Conservation (phyloP, 306 rosid genomes). For the Carpinus fangiana region DNA sequence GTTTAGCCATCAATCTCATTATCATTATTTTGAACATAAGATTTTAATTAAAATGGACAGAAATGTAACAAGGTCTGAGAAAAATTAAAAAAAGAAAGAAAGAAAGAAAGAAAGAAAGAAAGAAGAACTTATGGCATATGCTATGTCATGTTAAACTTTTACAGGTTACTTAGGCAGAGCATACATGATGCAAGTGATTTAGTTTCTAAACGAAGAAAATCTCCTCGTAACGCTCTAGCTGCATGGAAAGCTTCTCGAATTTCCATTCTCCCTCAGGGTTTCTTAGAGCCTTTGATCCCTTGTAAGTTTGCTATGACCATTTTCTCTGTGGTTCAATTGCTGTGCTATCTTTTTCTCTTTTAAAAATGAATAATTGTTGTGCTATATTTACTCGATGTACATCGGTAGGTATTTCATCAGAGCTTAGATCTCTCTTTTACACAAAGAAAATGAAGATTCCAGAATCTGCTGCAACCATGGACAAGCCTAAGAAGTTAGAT, state of each 20-base stretch:
- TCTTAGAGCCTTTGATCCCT: slow-evolving; percentile 57
- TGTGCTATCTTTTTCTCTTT: not conserved
- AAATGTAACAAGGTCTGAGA: not conserved
- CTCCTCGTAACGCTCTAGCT: slow-evolving; percentile 33
- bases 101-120: not conserved
- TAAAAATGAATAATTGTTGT: not conserved
- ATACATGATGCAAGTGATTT: slow-evolving; percentile 54
- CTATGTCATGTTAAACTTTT: slow-evolving; percentile 26
- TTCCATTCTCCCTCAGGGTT: slow-evolving; percentile 41
- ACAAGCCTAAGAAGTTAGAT: slow-evolving; percentile 29
- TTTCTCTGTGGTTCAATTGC: not conserved
- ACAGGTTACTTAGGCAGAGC: slow-evolving; percentile 57
- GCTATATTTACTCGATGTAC: slow-evolving; percentile 30
- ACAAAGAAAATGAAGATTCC: slow-evolving; percentile 36
- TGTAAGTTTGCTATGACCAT: slow-evolving; percentile 50
- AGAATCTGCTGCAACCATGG: slow-evolving; percentile 29
- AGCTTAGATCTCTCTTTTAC: slow-evolving; percentile 45
- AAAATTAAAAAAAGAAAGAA: not conserved
- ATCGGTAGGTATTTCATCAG: slow-evolving; percentile 47
- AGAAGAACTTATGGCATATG: not conserved
- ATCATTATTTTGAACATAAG: not conserved
- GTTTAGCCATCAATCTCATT: not conserved
- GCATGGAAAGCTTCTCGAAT: slow-evolving; percentile 36
- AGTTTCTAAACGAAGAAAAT: slow-evolving; percentile 52
- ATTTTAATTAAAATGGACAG: not conserved